Evolutionary conservation across 768 basidiomycete species (phyloP), one percentile per base, ranked within the genome.

Genomic region (Cantharellus anzutake): DNA sequence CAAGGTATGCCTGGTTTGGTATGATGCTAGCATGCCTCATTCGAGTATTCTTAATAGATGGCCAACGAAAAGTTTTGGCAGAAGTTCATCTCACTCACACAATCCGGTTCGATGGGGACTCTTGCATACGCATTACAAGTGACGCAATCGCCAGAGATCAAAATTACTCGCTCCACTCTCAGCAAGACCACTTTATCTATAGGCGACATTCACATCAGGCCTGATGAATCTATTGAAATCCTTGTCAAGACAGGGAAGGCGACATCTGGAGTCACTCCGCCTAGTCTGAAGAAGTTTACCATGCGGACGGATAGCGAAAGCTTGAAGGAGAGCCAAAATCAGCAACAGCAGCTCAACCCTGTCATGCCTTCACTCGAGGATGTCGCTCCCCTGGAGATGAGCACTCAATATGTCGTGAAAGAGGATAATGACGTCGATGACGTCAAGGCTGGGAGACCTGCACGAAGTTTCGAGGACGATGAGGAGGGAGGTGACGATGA

Each of bases 231-330:
- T 1, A 71, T 96, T 42, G 81, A 82, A 65, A 76, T 97, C 60
- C 69, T 72, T 5, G 75, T 97, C 63, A 83, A 83, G 66, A 76
- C 80, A 29, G 83, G 80, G 63, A 97, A 97, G 71, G 84, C 82
- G 58, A 92, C 89, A 0, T 79, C 84, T 35, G 66, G 79, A 29
- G 76, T 78, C 2, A 73, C 80, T 41, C 82, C 89, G 0, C 83
- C 84, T 58, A 70, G 80, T 40, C 84, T 85, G 80, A 93, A 91
- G 71, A 88, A 86, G 67, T 85, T 82, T 68, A 77, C 70, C 3
- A 55, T 57, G 40, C 52, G 62, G 41, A 48, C 41, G 7, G 11
- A 11, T 41, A 57, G 50, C 44, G 56, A 51, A 20, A 29, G 59
- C 29, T 57, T 16, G 37, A 51, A 61, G 67, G 64, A 52, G 66